These are phyloP conservation scores for Blepharisma japonicum DNA, from an alignment of 73 alveolate species.

Conservation along the genomic window DNA sequence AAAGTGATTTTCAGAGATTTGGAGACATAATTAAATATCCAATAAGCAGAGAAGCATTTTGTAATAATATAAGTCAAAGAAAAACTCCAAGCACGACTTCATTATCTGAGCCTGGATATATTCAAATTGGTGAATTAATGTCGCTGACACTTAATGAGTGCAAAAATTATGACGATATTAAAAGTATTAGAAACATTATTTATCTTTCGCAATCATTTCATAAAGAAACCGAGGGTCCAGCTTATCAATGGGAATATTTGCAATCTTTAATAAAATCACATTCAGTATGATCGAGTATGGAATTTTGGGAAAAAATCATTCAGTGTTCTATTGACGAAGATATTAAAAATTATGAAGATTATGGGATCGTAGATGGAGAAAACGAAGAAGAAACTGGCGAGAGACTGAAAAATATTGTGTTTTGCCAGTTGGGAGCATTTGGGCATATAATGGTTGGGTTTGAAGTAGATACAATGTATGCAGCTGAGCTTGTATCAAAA, in stretches of 20 bases:
- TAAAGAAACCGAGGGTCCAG: neutral
- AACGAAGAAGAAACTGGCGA: slow-evolving; percentile 16
- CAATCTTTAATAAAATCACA: neutral
- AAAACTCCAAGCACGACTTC: no score
- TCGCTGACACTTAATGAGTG: neutral
- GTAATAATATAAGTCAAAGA: no score
- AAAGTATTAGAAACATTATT: neutral
- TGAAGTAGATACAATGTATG: neutral
- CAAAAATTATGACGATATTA: neutral
- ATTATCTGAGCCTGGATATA: neutral
- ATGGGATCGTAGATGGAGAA: neutral
- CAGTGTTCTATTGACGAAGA: slow-evolving; percentile 7
- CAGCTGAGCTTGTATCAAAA: neutral
- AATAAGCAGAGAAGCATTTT: no score
- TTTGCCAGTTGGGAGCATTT: slow-evolving; percentile 10
- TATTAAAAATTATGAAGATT: neutral
- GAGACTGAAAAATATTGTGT: neutral
- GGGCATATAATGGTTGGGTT: slow-evolving; percentile 11
- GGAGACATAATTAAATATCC: no score
- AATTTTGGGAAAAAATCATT: slow-evolving; percentile 19
- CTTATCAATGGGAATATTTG: neutral
- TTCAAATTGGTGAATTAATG: slow-evolving; percentile 22
- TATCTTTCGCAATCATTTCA: neutral
- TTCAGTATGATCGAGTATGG: neutral
- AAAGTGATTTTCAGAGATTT: neutral